Evolutionary conservation across 129 eudicot species (phyloP).

Genomic region (Lonicera japonica): DNA sequence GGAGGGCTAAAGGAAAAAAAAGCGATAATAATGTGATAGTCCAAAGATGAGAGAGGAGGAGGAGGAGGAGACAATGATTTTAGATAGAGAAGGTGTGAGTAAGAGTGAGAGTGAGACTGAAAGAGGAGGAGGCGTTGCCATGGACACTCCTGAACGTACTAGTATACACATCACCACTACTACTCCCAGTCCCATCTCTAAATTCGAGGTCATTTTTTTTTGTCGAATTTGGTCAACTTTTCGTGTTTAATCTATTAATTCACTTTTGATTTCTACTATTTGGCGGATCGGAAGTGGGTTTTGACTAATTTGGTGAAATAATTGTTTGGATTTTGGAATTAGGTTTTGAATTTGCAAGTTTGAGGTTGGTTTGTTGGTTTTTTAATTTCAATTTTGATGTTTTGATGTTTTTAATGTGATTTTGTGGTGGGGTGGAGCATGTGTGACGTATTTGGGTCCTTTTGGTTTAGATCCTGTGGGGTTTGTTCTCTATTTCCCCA

Average conservation of each 20-base stretch:
- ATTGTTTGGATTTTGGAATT: neutral
- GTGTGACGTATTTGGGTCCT: neutral
- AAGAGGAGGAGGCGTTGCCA: neutral
- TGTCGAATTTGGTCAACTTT: neutral
- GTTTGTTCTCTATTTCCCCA: neutral
- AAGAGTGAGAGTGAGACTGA: neutral
- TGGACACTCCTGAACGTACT: neutral
- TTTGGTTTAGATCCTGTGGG: neutral
- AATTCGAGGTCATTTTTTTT: neutral
- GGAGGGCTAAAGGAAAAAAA: too few relatives aligned
- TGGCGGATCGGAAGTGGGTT: neutral
- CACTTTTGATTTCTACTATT: neutral
- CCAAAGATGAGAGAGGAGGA: too few relatives aligned
- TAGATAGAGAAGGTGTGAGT: neutral
- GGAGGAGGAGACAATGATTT: too few relatives aligned
- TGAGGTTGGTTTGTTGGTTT: neutral
- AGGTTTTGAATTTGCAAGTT: neutral
- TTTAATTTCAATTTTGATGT: neutral
- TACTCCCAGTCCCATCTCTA: neutral
- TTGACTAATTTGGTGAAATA: neutral
- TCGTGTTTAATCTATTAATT: neutral
- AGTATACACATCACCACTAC: neutral
- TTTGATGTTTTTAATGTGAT: neutral
- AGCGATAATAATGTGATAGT: too few relatives aligned
- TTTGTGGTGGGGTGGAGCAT: neutral